Base-by-base conservation (phyloP, 2,329 filamentous ascomycete species). In the Reticulascus tulasneorum region DNA sequence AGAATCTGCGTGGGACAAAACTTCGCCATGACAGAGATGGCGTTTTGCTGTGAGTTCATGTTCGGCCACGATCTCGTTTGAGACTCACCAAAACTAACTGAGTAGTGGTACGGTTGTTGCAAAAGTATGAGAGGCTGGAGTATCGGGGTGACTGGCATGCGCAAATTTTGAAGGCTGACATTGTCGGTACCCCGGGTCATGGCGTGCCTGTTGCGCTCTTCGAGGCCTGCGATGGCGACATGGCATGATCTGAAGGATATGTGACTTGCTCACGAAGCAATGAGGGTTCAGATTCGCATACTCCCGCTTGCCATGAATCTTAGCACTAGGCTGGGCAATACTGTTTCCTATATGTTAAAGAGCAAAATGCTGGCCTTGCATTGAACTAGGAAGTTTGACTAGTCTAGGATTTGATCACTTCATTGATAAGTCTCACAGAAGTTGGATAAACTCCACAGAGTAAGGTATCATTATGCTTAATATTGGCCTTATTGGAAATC, bases 11-110 rank as follows among this genome's bases (percentile, higher is more conserved):
- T 78, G 22, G 74, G 74, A 2, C 74, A 78, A 55, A 74, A 77
- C 41, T 78, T 79, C 55, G 75, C 75, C 4, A 66, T 71, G 53
- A 69, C 74, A 4, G 74, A 78, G 55, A 77, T 77, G 70, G 69
- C 66, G 1, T 78, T 62, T 42, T 57, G 51, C 29, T 42, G 64
- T 67, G 45, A 54, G 64, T 59, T 12, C n/a, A 9, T 9, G 13
- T 11, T 18, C 21, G 17, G 5, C 19, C 17, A 9, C 7, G 12
- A 16, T 13, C 12, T 23, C 9, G 12, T 28, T 23, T 10, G 18
- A 21, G 32, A 35, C 15, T 21, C n/a, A 20, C 15, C 12, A n/a
- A 26, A 11, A 22, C 32, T 40, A 13, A 40, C 28, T 10, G 10
- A 11, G 8, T 18, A 69, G 66, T 70, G 51, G 63, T 69, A 2